A percentile compares a stretch with the other conserved stretches of the same genome.
Evolutionary conservation across 768 basidiomycete species (phyloP).

Genomic region (Termitomyces sp.): DNA sequence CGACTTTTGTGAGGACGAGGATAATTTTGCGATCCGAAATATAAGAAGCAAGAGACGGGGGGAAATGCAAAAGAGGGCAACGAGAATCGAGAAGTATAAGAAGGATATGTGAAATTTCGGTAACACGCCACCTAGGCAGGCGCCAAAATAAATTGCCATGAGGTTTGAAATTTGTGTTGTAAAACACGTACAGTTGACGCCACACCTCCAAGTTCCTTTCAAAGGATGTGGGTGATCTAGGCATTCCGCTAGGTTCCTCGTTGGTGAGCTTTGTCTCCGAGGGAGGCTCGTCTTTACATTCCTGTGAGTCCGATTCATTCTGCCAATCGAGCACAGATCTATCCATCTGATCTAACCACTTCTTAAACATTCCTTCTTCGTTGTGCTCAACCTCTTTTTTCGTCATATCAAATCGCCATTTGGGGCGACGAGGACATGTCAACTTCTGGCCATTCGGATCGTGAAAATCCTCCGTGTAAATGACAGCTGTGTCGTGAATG

Average conservation of each 20-base stretch:
- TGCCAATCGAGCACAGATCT: conserved; percentile 34
- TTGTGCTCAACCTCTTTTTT: conserved; percentile 90
- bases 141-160: conserved; percentile 12
- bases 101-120: conserved; percentile 87
- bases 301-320: conserved; percentile 29
- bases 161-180: background rate
- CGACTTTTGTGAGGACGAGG: conserved; percentile 84
- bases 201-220: conserved; percentile 94
- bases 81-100: conserved; percentile 88
- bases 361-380: conserved; percentile 80
- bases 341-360: conserved; percentile 75
- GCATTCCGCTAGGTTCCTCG: conserved; percentile 33
- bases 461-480: conserved; percentile 30
- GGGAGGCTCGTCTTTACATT: conserved; percentile 17
- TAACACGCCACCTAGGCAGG: conserved; percentile 81
- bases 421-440: conserved; percentile 70
- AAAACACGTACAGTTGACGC: conserved; percentile 75
- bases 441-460: conserved; percentile 24
- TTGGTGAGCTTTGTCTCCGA: conserved; percentile 10
- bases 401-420: conserved; percentile 83
- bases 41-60: conserved; percentile 71
- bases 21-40: conserved; percentile 57
- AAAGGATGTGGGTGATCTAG: conserved; percentile 72
- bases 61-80: conserved; percentile 85
- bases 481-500: conserved; percentile 38